These are phyloP conservation scores for Rhizophora mangle DNA, from an alignment of 345 rosid genomes.

Conservation along the genomic window DNA sequence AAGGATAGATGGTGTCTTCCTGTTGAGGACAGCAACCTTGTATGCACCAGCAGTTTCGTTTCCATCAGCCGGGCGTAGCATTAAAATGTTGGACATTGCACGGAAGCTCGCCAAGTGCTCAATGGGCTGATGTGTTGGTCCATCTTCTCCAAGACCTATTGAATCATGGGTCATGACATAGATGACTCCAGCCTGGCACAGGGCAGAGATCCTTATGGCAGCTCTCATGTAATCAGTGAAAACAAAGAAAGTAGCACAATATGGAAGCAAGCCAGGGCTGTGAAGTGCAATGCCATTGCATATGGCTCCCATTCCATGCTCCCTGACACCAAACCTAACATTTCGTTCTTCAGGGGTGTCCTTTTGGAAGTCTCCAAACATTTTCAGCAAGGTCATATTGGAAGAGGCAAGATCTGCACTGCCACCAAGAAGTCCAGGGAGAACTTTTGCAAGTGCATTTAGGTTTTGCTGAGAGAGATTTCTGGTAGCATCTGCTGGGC, in stretches of 20 bases:
- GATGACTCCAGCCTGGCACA: constrained; percentile 82
- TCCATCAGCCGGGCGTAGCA: constrained; percentile 99
- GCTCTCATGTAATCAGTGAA: constrained; percentile 99
- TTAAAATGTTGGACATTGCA: constrained; percentile 92
- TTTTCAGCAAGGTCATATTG: constrained; percentile 92
- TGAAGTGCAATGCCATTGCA: constrained; percentile 91
- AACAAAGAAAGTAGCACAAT: constrained; percentile 99
- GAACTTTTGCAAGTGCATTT: constrained; percentile 72
- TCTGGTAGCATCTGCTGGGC: constrained; percentile 91
- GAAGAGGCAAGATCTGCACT: constrained; percentile 99
- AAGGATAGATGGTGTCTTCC: constrained; percentile 81
- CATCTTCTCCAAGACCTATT: constrained; percentile 99
- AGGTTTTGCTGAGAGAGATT: constrained; percentile 86
- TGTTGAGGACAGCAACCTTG: constrained; percentile 70
- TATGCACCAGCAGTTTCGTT: constrained; percentile 97
- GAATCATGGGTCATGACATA: constrained; percentile 99
- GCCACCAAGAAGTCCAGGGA: constrained; percentile 95
- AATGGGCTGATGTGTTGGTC: constrained; percentile 98
- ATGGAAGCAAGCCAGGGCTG: constrained; percentile 87
- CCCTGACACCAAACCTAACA: constrained; percentile 91
- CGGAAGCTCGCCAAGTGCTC: constrained; percentile 99
- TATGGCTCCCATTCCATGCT: constrained; percentile 98
- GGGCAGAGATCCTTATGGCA: constrained; percentile 90
- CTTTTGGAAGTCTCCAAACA: constrained; percentile 86
- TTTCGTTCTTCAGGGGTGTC: constrained; percentile 90